These are phyloP conservation scores for Teunomyces gatunensis DNA, from an alignment of 805 yeast genomes.

Conservation along the genomic window DNA sequence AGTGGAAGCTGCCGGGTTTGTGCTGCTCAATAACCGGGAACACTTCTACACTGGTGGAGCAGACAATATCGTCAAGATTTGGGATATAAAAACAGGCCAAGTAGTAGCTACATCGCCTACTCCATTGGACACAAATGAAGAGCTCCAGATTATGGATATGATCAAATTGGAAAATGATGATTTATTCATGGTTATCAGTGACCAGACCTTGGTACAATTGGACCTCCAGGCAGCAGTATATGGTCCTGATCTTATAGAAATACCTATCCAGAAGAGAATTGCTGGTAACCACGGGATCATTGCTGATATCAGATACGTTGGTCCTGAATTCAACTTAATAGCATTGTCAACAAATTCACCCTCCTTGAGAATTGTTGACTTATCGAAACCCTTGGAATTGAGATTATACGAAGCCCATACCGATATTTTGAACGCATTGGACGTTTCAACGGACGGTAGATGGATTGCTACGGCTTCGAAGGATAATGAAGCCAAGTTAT, in stretches of 20 bases:
- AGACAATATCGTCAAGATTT: conserved; percentile 61
- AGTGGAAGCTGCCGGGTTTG: conserved; percentile 68
- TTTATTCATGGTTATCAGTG: conserved; percentile 64
- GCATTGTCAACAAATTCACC: conserved; percentile 96
- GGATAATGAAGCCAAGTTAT: conserved; percentile 79
- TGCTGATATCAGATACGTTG: conserved; percentile 81
- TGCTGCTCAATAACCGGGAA: conserved; percentile 29
- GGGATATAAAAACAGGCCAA: conserved; percentile 53
- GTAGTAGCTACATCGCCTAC: conserved; percentile 43
- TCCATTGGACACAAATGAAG: conserved; percentile 66
- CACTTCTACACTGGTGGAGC: conserved; percentile 76
- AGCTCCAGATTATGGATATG: conserved; percentile 65
- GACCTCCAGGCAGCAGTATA: conserved; percentile 19
- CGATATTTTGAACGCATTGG: conserved; percentile 80
- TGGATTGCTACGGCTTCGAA: conserved; percentile 95
- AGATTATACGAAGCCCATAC: conserved; percentile 74
- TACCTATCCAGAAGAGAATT: conserved; percentile 53
- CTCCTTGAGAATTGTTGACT: conserved; percentile 70
- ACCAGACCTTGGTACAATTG: conserved; percentile 71
- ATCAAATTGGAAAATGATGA: conserved; percentile 33
- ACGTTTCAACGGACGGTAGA: conserved; percentile 70
- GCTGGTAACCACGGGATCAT: conserved; percentile 96
- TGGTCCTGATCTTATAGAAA: conserved; percentile 8
- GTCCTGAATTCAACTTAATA: conserved; percentile 53
- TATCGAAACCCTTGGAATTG: conserved; percentile 58